phyloP scores from a whole-genome alignment of 2,329 filamentous ascomycete genomes.

The Aspergillus terreus region DNA sequence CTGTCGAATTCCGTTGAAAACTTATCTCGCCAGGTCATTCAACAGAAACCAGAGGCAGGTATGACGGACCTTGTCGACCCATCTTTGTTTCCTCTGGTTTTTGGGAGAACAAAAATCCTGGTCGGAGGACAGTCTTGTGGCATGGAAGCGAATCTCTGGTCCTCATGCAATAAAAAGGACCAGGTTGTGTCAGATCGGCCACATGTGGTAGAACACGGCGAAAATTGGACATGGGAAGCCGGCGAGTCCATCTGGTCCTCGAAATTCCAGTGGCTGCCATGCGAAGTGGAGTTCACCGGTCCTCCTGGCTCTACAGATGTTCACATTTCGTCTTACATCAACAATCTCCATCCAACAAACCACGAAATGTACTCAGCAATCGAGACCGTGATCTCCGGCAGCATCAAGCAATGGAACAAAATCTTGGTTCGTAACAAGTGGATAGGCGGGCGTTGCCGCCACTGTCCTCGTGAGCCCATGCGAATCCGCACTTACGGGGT shows the following conservation, averaged over 20 bases:
- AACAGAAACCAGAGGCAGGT: background rate
- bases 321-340: conserved; percentile 8
- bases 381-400: conserved; percentile 3
- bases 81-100: background rate
- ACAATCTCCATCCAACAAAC: conserved; percentile 7
- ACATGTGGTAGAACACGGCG: background rate
- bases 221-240: background rate
- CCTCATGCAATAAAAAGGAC: background rate
- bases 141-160: background rate
- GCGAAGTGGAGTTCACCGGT: conserved; percentile 11
- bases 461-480: background rate
- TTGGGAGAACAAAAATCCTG: background rate
- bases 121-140: background rate
- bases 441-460: background rate
- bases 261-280: conserved; percentile 13
- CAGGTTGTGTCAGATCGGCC: background rate
- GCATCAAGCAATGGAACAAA: conserved; percentile 7
- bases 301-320: conserved; percentile 6
- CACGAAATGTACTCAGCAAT: conserved; percentile 4
- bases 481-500: conserved; percentile 8
- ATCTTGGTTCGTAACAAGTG: background rate
- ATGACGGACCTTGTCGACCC: conserved; percentile 1
- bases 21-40: background rate
- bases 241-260: conserved; percentile 3
- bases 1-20: background rate